phyloP scores from a whole-genome alignment of 2,329 filamentous ascomycete genomes.

The Paecilomyces niveus region DNA sequence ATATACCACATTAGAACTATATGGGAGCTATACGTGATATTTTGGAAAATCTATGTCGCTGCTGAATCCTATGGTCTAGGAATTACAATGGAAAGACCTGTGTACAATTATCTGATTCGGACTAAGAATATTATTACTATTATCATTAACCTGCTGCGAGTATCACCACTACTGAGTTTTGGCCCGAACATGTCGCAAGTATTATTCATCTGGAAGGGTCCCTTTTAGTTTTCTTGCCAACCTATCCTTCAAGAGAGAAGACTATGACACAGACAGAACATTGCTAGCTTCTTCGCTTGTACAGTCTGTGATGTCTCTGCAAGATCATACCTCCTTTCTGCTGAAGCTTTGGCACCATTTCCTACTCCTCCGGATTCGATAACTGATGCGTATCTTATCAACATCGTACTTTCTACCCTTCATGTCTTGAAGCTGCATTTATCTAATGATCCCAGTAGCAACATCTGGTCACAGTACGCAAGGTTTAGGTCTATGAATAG shows the following conservation, averaged over 20 bases:
- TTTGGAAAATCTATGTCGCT: not conserved
- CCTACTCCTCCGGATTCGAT: no score
- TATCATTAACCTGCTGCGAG: not conserved
- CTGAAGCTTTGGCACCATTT: no score
- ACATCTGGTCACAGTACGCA: not conserved
- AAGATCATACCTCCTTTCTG: not conserved
- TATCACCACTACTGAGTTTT: not conserved
- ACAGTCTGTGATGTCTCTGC: no score
- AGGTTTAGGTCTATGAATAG: not conserved
- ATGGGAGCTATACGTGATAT: slow-evolving; percentile 4
- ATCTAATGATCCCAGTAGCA: no score
- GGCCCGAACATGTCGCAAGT: not conserved
- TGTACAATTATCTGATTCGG: not conserved
- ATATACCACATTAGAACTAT: not conserved
- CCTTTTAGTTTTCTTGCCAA: no score
- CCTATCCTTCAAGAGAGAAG: no score
- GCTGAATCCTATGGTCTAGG: not conserved
- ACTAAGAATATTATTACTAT: not conserved
- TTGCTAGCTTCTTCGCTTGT: no score
- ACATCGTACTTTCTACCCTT: not conserved
- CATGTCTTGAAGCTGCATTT: not conserved
- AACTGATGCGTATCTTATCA: not conserved
- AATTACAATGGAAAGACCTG: not conserved
- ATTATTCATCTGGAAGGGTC: not conserved
- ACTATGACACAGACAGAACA: no score